Evolutionary conservation across 306 rosid species (phyloP), one percentile per base, ranked within the genome.

Genomic region (Cucurbita maxima): DNA sequence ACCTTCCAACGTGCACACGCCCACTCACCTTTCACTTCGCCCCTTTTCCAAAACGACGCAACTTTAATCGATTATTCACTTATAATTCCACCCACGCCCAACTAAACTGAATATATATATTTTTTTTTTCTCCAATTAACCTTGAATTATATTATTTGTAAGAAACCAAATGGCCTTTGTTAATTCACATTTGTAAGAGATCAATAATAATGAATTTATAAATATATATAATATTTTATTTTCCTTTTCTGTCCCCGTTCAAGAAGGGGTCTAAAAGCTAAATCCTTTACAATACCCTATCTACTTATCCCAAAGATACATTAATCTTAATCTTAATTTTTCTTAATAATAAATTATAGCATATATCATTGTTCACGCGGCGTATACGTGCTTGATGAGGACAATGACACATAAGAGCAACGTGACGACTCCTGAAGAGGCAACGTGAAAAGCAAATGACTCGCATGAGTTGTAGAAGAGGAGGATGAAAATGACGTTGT

Each of bases 391-490:
- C 86, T 76, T 0, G 87, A 80, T 64, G 96, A 86, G 63, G 94
- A 83, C 1, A 96, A 79, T 69, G 89, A 87, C 59, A 88, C 86
- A 48, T 86, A 78, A 9, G 96, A 90, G 72, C 91, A 84, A 71
- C 80, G 82, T 14, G 97, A 86, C 11, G 78, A 82, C 16, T 89
- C 85, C 41, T 84, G 98, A 1, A 89, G 82, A 19, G 79, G 84
- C 38, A 88, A 61, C 3, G 73, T 12, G 5, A 68, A 45, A 5
- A 48, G 57, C 74, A 94, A 68, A 9, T 90, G 92, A 58, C 55
- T 67, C 7, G 89, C 78, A 0, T 89, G 89, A 25, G 87, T 76
- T 11, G 83, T 47, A 1, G 77, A 58, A 58, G 77, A 83, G 0
- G 97, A 83, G 0, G 96, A 82, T 12, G 81, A 81, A 55, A 59